phyloP scores from a whole-genome alignment of 2,329 filamentous ascomycete genomes.

The Dothideomycetes sp. region DNA sequence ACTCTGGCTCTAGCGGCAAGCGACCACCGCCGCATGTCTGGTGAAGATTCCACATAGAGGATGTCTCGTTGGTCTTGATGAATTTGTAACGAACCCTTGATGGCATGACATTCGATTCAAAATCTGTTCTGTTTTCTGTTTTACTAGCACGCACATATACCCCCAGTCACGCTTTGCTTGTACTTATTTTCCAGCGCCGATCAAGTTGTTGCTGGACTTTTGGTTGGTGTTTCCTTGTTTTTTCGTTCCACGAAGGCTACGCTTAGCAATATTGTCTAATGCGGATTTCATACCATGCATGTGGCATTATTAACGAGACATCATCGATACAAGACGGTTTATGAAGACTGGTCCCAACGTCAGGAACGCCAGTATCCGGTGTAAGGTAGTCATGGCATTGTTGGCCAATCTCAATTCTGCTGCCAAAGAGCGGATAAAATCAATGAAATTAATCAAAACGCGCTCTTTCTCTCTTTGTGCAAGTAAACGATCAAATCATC shows the following conservation, averaged over 20 bases:
- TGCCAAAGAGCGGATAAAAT: too few species aligned
- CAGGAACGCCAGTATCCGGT: too few species aligned
- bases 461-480: too few species aligned
- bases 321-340: background rate
- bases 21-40: conserved; percentile 25
- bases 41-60: conserved; percentile 21
- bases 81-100: conserved; percentile 1
- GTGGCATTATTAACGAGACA: background rate
- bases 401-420: too few species aligned
- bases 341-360: too few species aligned
- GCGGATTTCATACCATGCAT: background rate
- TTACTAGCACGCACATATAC: conserved; percentile 14
- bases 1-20: conserved; percentile 29
- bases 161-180: conserved; percentile 7
- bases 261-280: conserved; percentile 1
- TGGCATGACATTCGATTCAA: conserved; percentile 5
- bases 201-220: background rate
- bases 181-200: background rate
- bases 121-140: conserved; percentile 3
- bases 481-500: too few species aligned
- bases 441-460: too few species aligned
- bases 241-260: background rate
- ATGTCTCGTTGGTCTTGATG: background rate
- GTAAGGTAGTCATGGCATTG: too few species aligned
- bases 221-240: background rate